phyloP scores from a whole-genome alignment of 106 monocot genomes.

The Phalaenopsis equestris region DNA sequence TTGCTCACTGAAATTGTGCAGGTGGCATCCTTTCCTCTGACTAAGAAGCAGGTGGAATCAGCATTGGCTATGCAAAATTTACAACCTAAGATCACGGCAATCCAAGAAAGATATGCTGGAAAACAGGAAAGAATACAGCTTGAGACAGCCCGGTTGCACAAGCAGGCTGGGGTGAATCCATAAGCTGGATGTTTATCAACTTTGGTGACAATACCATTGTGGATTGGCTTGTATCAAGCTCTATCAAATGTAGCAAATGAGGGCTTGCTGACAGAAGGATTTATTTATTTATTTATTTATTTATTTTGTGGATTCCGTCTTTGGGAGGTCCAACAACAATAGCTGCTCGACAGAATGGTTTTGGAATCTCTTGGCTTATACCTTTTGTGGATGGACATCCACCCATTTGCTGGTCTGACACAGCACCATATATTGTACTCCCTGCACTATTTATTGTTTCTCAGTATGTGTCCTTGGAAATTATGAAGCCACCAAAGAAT shows the following conservation, averaged over 20 bases:
- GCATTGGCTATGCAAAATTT: too few species aligned
- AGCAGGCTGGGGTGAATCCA: constrained; percentile 98
- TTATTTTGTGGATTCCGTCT: constrained; percentile 82
- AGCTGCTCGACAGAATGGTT: constrained; percentile 94
- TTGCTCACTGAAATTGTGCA: too few species aligned
- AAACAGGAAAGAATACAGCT: constrained; percentile 90
- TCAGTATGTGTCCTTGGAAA: too few species aligned
- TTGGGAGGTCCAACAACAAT: constrained; percentile 89
- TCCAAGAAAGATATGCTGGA: too few species aligned
- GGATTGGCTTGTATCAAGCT: constrained; percentile 97
- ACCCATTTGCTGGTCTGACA: too few species aligned
- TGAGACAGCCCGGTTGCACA: constrained; percentile 88
- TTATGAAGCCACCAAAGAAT: too few species aligned
- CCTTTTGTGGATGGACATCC: constrained; percentile 56
- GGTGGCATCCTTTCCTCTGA: too few species aligned
- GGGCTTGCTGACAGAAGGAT: constrained; percentile 95
- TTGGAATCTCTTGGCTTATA: constrained; percentile 95
- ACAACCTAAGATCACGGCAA: too few species aligned
- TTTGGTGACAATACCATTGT: constrained; percentile 95
- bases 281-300: background rate
- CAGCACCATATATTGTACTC: too few species aligned
- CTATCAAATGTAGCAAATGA: constrained; percentile 99
- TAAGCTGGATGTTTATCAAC: constrained; percentile 89
- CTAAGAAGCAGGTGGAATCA: too few species aligned
- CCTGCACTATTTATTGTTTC: too few species aligned